These are phyloP conservation scores for Primulina tabacum DNA, from an alignment of 257 asterid species.

Conservation along the genomic window DNA sequence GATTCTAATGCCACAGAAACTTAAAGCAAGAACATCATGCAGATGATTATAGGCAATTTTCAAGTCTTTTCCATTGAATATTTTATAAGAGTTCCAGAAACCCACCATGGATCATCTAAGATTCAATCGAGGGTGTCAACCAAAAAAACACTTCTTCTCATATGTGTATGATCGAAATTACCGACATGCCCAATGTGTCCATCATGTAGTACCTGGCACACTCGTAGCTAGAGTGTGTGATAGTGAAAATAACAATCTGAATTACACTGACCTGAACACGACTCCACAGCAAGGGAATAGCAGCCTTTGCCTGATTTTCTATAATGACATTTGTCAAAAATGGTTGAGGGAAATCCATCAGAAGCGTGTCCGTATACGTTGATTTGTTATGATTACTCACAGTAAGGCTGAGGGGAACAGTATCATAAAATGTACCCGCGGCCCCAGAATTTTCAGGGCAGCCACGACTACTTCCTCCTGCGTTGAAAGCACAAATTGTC, in stretches of 20 bases:
- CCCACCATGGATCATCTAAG: no score
- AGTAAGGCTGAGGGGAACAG: constrained; percentile 87
- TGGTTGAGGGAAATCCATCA: constrained; percentile 91
- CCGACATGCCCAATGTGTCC: no score
- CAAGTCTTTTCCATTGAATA: no score
- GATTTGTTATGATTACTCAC: constrained; percentile 76
- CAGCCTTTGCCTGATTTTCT: constrained; percentile 77
- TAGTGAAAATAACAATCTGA: neutral
- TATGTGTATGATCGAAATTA: no score
- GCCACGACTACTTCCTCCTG: constrained; percentile 94
- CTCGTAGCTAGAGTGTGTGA: no score
- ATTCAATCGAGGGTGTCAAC: no score
- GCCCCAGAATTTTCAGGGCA: constrained; percentile 97
- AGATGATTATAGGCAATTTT: constrained; percentile 6
- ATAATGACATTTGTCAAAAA: constrained; percentile 80
- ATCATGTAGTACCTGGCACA: no score
- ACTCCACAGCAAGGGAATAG: constrained; percentile 97
- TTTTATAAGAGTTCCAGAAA: no score
- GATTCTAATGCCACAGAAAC: constrained; percentile 10
- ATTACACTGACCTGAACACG: constrained; percentile 79
- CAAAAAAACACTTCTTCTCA: no score
- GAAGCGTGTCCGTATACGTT: constrained; percentile 84
- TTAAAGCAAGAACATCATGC: neutral
- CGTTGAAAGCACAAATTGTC: constrained; percentile 28
- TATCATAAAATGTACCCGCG: constrained; percentile 94